Conservation (phyloP, 331 rosid species). For the Quercus lobata region DNA sequence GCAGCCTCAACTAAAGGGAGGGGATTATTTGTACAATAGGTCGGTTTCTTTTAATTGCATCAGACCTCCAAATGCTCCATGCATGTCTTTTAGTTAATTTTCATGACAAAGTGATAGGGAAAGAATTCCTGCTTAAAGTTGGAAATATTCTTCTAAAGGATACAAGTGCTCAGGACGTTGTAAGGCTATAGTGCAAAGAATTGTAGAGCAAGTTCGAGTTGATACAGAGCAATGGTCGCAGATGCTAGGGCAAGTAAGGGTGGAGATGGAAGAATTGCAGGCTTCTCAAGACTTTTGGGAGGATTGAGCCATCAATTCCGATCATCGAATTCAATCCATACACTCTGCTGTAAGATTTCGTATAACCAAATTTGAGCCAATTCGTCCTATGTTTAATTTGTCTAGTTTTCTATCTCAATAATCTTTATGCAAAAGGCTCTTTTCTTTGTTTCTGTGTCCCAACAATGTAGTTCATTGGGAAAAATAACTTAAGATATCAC, state of each 20-base stretch:
- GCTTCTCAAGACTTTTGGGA: slow-evolving; percentile 89
- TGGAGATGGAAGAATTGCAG: slow-evolving; percentile 88
- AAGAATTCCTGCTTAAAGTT: neutral
- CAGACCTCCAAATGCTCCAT: neutral
- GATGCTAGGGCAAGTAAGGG: slow-evolving; percentile 77
- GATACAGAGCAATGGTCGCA: slow-evolving; percentile 98
- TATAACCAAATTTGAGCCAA: neutral
- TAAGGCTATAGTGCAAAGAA: slow-evolving; percentile 67
- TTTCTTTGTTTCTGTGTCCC: neutral
- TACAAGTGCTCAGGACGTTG: slow-evolving; percentile 73
- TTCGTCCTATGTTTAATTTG: neutral
- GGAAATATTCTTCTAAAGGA: slow-evolving; percentile 32
- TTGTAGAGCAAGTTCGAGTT: slow-evolving; percentile 77
- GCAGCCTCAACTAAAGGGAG: neutral
- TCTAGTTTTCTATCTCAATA: neutral
- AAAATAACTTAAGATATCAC: neutral
- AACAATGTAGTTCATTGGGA: neutral
- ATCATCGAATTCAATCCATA: slow-evolving; percentile 52
- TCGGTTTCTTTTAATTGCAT: neutral
- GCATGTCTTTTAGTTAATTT: neutral
- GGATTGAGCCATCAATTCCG: slow-evolving; percentile 57
- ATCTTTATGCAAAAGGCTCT: neutral
- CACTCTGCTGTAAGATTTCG: slow-evolving; percentile 49
- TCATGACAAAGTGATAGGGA: neutral
- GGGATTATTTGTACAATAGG: no score